A percentile compares a stretch with the other conserved stretches of the same genome.
Evolutionary conservation across 306 rosid genomes (phyloP).

Genomic region (Inga leiocalycina): DNA sequence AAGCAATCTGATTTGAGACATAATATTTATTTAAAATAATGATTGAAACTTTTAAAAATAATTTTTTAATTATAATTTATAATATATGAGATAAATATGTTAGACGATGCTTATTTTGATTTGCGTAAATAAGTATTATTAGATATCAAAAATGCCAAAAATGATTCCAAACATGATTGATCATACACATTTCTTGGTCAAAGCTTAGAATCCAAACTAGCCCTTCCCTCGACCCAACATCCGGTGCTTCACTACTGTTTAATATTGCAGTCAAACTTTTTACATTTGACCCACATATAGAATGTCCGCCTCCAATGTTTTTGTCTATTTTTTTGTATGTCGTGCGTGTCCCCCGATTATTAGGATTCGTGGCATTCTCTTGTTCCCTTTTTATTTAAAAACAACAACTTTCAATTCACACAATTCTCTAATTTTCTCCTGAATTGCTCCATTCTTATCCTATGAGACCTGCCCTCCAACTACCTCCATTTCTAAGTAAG

Average conservation of each 20-base stretch:
- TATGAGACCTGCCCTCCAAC: neutral
- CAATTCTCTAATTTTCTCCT: neutral
- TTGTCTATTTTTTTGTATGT: neutral
- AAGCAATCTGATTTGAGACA: too few species aligned
- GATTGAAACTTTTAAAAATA: too few species aligned
- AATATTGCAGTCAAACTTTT: conserved; percentile 19
- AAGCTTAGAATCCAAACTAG: too few species aligned
- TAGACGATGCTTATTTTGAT: too few species aligned
- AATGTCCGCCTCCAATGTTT: neutral
- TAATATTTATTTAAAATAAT: too few species aligned
- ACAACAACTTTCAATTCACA: neutral
- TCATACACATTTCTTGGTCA: too few species aligned
- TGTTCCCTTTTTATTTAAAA: neutral
- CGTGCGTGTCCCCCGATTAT: neutral
- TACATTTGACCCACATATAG: neutral
- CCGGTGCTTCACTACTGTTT: neutral
- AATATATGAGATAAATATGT: too few species aligned
- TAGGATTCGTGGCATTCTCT: neutral
- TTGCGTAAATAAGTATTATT: too few species aligned
- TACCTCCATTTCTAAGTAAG: neutral
- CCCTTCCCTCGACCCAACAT: too few species aligned
- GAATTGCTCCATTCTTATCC: neutral
- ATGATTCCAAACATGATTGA: too few species aligned
- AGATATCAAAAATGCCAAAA: too few species aligned
- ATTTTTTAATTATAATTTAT: too few species aligned